Evolutionary conservation across 192 early-diverging fungal genomes (phyloP).

Genomic region (Pecoramyces ruminantium): DNA sequence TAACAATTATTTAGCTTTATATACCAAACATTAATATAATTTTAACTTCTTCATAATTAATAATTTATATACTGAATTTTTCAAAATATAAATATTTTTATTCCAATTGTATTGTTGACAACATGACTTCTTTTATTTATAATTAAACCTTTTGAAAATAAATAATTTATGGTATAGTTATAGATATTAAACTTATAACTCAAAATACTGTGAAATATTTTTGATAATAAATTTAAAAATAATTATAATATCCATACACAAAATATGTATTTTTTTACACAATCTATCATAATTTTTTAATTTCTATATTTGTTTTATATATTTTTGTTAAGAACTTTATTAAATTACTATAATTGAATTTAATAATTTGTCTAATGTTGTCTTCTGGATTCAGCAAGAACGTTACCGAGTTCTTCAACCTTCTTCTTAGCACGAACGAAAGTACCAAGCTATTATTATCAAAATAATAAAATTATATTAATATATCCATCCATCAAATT

Average conservation of each 20-base stretch:
- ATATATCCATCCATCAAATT: background rate
- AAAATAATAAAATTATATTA: background rate
- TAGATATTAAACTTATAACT: background rate
- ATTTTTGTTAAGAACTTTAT: background rate
- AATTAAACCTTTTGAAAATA: too few species aligned
- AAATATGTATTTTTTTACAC: background rate
- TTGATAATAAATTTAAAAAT: background rate
- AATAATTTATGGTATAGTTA: background rate
- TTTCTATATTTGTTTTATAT: background rate
- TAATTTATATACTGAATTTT: too few species aligned
- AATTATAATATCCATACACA: background rate
- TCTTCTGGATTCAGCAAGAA: conserved; percentile 89
- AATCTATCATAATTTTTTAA: background rate
- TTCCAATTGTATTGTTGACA: too few species aligned
- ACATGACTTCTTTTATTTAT: too few species aligned
- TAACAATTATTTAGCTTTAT: too few species aligned
- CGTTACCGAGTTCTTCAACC: conserved; percentile 89
- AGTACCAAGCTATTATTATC: conserved; percentile 65
- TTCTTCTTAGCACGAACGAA: conserved; percentile 94
- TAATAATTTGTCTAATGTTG: conserved; percentile 4
- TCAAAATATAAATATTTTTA: too few species aligned
- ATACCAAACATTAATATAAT: too few species aligned
- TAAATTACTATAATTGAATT: background rate
- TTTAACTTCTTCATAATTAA: too few species aligned
- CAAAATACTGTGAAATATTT: background rate